A percentile compares a stretch with the other conserved stretches of the same genome.
Conservation (phyloP, 768 basidiomycete genomes). For the Mycena crocata region DNA sequence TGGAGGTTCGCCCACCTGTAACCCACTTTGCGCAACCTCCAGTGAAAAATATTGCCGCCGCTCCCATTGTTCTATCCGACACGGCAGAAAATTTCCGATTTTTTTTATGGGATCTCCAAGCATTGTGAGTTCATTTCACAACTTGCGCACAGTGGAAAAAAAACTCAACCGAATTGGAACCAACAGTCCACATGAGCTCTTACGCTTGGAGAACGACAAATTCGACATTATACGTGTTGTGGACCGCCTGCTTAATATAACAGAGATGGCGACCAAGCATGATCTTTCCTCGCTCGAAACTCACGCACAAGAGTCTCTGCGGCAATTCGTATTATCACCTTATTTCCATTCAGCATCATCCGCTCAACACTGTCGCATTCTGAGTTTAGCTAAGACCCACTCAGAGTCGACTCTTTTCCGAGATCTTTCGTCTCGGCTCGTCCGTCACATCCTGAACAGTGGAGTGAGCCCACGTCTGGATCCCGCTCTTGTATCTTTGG, state of each 20-base stretch:
- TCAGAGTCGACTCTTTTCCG: conserved; percentile 64
- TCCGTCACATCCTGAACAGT: conserved; percentile 9
- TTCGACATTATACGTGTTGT: conserved; percentile 35
- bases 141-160: neutral
- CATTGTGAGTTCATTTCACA: conserved; percentile 49
- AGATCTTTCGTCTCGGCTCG: conserved; percentile 36
- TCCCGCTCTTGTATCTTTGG: conserved; percentile 40
- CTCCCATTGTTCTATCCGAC: conserved; percentile 45
- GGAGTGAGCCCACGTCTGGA: neutral
- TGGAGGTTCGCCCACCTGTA: conserved; percentile 51
- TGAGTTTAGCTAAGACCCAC: conserved; percentile 64
- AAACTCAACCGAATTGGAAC: neutral
- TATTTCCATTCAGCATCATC: conserved; percentile 42
- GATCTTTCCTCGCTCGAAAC: conserved; percentile 56
- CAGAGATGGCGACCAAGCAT: conserved; percentile 60
- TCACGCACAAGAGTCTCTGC: conserved; percentile 52
- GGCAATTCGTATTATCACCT: conserved; percentile 16
- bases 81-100: conserved; percentile 59
- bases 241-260: conserved; percentile 60
- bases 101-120: conserved; percentile 62
- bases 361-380: conserved; percentile 52
- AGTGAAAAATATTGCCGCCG: conserved; percentile 40
- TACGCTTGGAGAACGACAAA: conserved; percentile 23
- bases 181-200: conserved; percentile 53
- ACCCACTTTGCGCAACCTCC: conserved; percentile 31